Conservation (phyloP, 2,329 filamentous ascomycete genomes). For the Aspergillus latus region DNA sequence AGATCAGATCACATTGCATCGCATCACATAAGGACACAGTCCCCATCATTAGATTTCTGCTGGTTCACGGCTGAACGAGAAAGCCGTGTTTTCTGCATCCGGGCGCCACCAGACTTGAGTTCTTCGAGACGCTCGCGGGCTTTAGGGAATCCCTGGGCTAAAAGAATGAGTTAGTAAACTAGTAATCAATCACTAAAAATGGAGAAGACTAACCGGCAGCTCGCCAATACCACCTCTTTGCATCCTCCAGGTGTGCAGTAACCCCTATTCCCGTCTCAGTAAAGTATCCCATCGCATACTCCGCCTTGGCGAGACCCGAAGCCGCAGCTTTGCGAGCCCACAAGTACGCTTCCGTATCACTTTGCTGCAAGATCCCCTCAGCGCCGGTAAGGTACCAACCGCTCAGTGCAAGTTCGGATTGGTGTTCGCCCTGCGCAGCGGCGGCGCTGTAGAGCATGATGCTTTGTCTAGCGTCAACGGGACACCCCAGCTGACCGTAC, state of each 20-base stretch:
- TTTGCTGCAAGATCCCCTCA: constrained; percentile 83
- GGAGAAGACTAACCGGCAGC: constrained; percentile 73
- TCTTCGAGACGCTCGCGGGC: constrained; percentile 91
- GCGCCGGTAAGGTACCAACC: constrained; percentile 96
- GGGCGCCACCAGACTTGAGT: constrained; percentile 75
- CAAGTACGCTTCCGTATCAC: constrained; percentile 92
- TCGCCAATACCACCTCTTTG: constrained; percentile 96
- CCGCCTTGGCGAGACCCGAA: constrained; percentile 84
- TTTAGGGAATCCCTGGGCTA: constrained; percentile 92
- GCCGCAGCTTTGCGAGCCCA: constrained; percentile 94
- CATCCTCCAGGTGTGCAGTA: constrained; percentile 83
- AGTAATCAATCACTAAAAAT: not conserved
- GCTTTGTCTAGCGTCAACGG: constrained; percentile 76
- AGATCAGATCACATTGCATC: constrained; percentile 3
- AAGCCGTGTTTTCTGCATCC: constrained; percentile 71
- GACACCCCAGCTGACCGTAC: constrained; percentile 79
- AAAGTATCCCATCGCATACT: constrained; percentile 98
- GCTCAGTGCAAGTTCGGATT: constrained; percentile 78
- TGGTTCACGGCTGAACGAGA: constrained; percentile 78
- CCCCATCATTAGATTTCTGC: constrained; percentile 84
- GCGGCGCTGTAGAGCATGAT: constrained; percentile 95
- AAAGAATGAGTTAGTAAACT: constrained; percentile 11
- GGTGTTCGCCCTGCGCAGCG: constrained; percentile 89
- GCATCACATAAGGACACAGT: constrained; percentile 61
- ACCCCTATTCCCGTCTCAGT: constrained; percentile 93